phyloP scores from a whole-genome alignment of 768 basidiomycete genomes.

The Naematelia aurantialba region DNA sequence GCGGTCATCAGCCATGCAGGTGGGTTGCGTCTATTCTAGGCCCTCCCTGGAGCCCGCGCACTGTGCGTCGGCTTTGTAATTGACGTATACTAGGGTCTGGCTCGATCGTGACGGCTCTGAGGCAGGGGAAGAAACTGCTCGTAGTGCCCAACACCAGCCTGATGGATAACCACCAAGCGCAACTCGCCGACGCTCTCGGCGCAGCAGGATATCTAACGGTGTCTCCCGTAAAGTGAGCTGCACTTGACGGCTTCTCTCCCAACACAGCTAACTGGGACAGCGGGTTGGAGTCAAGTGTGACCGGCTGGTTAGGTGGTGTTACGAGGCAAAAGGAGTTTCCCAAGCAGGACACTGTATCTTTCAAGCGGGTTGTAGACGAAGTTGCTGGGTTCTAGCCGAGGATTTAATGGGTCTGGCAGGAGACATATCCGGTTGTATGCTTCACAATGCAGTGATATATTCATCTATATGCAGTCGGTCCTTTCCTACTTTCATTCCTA shows the following conservation, averaged over 20 bases:
- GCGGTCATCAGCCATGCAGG: constrained; percentile 92
- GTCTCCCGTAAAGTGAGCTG: constrained; percentile 31
- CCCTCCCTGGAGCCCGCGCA: too few species aligned
- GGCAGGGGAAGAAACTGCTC: constrained; percentile 70
- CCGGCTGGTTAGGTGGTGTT: background rate
- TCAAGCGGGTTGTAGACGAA: constrained; percentile 27
- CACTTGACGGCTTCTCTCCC: background rate
- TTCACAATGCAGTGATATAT: background rate
- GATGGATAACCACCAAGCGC: constrained; percentile 88
- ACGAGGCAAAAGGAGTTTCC: background rate
- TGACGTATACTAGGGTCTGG: constrained; percentile 68
- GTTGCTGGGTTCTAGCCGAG: constrained; percentile 18
- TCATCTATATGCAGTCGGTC: constrained; percentile 3
- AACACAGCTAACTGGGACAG: background rate
- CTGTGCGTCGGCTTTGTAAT: background rate
- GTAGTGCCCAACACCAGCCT: constrained; percentile 84
- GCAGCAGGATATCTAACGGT: constrained; percentile 27
- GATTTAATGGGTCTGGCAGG: background rate
- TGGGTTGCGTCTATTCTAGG: constrained; percentile 51
- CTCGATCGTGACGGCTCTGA: constrained; percentile 82
- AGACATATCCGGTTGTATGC: background rate
- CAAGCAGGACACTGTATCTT: constrained; percentile 1
- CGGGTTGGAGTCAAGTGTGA: background rate
- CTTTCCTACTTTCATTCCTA: background rate
- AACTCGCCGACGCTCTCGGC: constrained; percentile 68